These are phyloP conservation scores for Candida piceae DNA, from an alignment of 805 yeast species.

Conservation along the genomic window DNA sequence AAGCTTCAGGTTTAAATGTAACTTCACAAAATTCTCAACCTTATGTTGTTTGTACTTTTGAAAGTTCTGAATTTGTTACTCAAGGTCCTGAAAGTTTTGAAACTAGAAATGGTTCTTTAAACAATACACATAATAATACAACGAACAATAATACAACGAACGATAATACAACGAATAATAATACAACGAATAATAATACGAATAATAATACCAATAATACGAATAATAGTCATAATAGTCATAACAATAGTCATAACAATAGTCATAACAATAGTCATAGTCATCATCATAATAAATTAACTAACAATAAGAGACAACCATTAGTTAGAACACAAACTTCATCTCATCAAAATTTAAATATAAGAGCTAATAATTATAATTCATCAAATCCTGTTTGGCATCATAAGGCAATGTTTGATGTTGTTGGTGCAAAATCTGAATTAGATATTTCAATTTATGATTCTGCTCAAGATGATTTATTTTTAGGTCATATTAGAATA, in stretches of 20 bases:
- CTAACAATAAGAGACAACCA: slow-evolving; percentile 24
- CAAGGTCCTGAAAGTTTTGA: slow-evolving; percentile 60
- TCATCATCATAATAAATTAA: slow-evolving; percentile 13
- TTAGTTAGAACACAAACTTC: slow-evolving; percentile 24
- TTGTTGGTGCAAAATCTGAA: slow-evolving; percentile 76
- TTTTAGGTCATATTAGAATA: slow-evolving; percentile 78
- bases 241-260: slow-evolving; percentile 2
- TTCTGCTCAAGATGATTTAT: slow-evolving; percentile 72
- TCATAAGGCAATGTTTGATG: slow-evolving; percentile 90
- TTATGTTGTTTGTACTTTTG: slow-evolving; percentile 87
- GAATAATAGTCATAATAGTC: not conserved
- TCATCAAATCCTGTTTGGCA: slow-evolving; percentile 78
- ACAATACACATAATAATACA: too few relatives aligned
- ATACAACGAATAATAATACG: not conserved
- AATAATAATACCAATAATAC: not conserved
- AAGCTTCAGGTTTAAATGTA: slow-evolving; percentile 66
- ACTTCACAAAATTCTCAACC: slow-evolving; percentile 59
- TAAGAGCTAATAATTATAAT: slow-evolving; percentile 20
- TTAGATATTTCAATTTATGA: slow-evolving; percentile 91
- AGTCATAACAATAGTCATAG: slow-evolving; percentile 1
- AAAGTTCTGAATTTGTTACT: slow-evolving; percentile 84
- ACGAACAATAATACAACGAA: too few relatives aligned
- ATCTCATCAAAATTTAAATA: slow-evolving; percentile 22
- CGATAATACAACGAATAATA: not conserved
- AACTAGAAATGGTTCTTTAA: slow-evolving; percentile 7